A percentile compares a stretch with the other conserved stretches of the same genome.
Evolutionary conservation across 371 early-diverging fungal genomes (phyloP).

Genomic region (Apophysomyces elegans): DNA sequence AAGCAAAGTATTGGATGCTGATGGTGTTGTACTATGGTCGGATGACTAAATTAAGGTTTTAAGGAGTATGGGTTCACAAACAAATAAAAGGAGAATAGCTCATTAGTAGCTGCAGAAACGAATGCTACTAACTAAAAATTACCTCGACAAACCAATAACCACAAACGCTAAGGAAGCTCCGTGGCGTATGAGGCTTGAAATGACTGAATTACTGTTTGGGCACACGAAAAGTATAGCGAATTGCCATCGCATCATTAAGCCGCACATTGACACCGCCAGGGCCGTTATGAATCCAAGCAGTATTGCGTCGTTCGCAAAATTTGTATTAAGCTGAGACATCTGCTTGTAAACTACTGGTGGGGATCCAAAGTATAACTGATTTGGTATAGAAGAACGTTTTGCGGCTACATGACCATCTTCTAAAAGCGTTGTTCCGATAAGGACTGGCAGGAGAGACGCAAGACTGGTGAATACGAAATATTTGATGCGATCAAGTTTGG

Average conservation of each 20-base stretch:
- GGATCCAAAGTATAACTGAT: constrained; percentile 33
- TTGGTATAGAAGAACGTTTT: constrained; percentile 25
- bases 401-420: constrained; percentile 33
- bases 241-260: constrained; percentile 42
- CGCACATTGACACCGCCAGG: constrained; percentile 35
- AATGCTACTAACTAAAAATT: constrained; percentile 1
- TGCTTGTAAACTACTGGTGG: constrained; percentile 40
- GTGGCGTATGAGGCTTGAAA: constrained; percentile 26
- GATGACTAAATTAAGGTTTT: constrained; percentile 20
- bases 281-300: constrained; percentile 47
- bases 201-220: constrained; percentile 16
- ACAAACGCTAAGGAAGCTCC: constrained; percentile 26
- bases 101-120: not conserved
- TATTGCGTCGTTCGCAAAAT: constrained; percentile 20
- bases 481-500: constrained; percentile 39
- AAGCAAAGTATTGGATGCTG: constrained; percentile 13
- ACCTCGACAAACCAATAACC: constrained; percentile 29
- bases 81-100: constrained; percentile 2
- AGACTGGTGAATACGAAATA: constrained; percentile 33
- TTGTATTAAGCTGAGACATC: constrained; percentile 14
- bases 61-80: not conserved
- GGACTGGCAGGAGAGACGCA: constrained; percentile 41
- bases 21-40: not conserved
- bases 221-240: constrained; percentile 36
- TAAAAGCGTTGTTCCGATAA: constrained; percentile 14